Evolutionary conservation across 2,329 filamentous ascomycete species (phyloP), one percentile per base, ranked within the genome.

Genomic region (Fusarium equiseti): DNA sequence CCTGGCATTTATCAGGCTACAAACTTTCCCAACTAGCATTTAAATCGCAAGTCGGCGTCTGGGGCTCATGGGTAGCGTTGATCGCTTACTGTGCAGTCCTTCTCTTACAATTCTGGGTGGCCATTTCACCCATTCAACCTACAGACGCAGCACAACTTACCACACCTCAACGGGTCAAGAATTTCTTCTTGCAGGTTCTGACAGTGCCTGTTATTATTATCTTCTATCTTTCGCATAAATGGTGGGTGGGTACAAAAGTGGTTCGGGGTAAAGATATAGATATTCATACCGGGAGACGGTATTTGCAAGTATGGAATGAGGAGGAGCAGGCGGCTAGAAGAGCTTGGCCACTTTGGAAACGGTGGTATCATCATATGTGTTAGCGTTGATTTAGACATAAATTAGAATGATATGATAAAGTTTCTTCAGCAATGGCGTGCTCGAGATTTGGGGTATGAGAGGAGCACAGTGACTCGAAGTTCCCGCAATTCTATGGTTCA

Each of bases 11-110:
- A 7, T 88, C 90, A 64, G 92, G 91, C 40, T 90, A 91, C 77
- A 85, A 83, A 18, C 82, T 95, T 13, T 84, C 89, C 48, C 92
- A 97, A 72, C 86, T 98, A 10, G 91, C 94, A 5, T 98, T 95
- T 83, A 85, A 82, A 42, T 92, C 92, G 0, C 92, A 96, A 77
- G 87, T 92, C 5, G 95, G 95, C 57, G 83, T 95, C 5, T 73
- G 87, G n/a, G 95, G 95, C 7, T 96, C 93, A 2, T 98, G 90
- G 86, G 70, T 96, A 29, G 95, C 95, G n/a, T 85, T 97, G 58
- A 68, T 83, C 31, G 88, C 97, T 78, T 97, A 97, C 80, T 63
- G 86, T 8, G 81, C 95, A n/a, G 90, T 97, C 22, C 85, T 98
- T 22, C 77, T 91, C 38, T 91, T 92, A 2, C 94, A 97, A 78